These are phyloP conservation scores for Aspergillus bombycis DNA, from an alignment of 2,329 filamentous ascomycete species.

Conservation along the genomic window DNA sequence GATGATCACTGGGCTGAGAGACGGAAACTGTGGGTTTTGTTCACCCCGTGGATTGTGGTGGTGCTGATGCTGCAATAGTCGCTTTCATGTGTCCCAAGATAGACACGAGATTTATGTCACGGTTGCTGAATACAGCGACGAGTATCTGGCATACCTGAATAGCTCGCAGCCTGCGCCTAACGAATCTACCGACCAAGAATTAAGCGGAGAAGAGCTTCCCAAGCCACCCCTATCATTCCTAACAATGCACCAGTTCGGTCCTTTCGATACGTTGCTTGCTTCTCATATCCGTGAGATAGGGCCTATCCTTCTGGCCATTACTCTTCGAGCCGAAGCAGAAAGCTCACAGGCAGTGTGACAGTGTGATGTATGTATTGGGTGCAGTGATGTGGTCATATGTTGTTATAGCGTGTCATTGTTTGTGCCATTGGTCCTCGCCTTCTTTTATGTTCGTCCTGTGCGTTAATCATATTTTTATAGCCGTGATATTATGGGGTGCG, in stretches of 20 bases:
- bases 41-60: not conserved
- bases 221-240: constrained; percentile 1
- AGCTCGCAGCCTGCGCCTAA: not conserved
- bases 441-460: too few relatives aligned
- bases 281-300: constrained; percentile 11
- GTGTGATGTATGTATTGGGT: too few relatives aligned
- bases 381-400: too few relatives aligned
- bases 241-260: constrained; percentile 19
- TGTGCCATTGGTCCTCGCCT: too few relatives aligned
- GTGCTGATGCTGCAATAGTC: not conserved
- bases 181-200: too few relatives aligned
- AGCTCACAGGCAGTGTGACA: too few relatives aligned
- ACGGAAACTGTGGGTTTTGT: not conserved
- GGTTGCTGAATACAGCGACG: not conserved
- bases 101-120: not conserved
- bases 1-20: not conserved
- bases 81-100: not conserved
- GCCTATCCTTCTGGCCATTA: constrained; percentile 11
- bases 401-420: too few relatives aligned
- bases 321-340: constrained; percentile 3
- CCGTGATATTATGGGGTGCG: too few relatives aligned
- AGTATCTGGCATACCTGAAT: not conserved
- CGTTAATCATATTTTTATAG: too few relatives aligned
- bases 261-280: constrained; percentile 13
- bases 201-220: too few relatives aligned